These are phyloP conservation scores for Colletotrichum sp. DNA, from an alignment of 2,329 filamentous ascomycete genomes.

Conservation along the genomic window DNA sequence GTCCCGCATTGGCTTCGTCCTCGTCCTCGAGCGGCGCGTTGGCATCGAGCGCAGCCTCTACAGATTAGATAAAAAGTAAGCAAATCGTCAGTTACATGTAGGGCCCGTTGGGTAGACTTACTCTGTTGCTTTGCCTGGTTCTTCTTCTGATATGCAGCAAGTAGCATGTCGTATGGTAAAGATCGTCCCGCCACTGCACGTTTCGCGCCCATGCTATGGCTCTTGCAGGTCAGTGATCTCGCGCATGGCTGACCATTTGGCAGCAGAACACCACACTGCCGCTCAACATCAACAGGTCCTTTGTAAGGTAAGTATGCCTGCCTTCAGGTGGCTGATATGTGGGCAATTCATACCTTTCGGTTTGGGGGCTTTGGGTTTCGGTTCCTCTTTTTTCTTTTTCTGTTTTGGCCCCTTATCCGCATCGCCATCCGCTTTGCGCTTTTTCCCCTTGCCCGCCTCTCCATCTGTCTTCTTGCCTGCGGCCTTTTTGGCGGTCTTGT, in stretches of 20 bases:
- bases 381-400: constrained; percentile 96
- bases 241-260: constrained; percentile 88
- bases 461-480: constrained; percentile 69
- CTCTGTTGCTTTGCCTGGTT: constrained; percentile 98
- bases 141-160: constrained; percentile 92
- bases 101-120: constrained; percentile 49
- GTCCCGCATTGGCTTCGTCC: constrained; percentile 77
- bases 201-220: constrained; percentile 94
- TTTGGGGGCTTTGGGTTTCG: constrained; percentile 82
- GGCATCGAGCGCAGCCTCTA: constrained; percentile 92
- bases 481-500: constrained; percentile 64
- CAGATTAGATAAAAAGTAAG: not conserved
- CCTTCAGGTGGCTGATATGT: not conserved
- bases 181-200: constrained; percentile 85
- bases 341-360: constrained; percentile 67
- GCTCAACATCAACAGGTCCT: constrained; percentile 91
- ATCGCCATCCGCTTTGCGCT: constrained; percentile 77
- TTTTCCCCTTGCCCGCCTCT: constrained; percentile 72
- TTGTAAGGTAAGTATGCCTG: not conserved
- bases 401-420: constrained; percentile 83
- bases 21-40: constrained; percentile 90
- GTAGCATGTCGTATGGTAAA: constrained; percentile 89
- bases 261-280: constrained; percentile 88
- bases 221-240: constrained; percentile 90
- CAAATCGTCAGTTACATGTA: not conserved